phyloP scores from a whole-genome alignment of 2,329 filamentous ascomycete genomes.

The Huntiella abstrusa region DNA sequence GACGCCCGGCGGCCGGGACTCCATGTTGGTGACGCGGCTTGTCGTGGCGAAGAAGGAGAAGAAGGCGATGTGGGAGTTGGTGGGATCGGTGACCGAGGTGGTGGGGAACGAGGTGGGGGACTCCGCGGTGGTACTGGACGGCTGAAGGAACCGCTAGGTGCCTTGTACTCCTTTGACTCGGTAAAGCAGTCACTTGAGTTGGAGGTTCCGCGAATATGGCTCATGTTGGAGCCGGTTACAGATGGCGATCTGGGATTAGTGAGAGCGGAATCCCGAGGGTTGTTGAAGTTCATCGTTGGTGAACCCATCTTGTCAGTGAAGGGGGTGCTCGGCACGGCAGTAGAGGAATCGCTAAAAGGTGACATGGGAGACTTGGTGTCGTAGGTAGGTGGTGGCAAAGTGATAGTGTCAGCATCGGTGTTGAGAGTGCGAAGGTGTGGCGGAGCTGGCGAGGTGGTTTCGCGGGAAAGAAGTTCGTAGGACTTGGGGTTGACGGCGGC shows the following conservation, averaged over 20 bases:
- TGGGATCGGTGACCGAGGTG: neutral
- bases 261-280: neutral
- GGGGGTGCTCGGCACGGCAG: neutral
- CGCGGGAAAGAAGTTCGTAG: constrained; percentile 63
- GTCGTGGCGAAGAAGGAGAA: neutral
- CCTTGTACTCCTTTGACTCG: constrained; percentile 33
- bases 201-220: too few relatives aligned
- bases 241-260: constrained; percentile 18
- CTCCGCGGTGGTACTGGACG: neutral
- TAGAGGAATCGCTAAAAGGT: neutral
- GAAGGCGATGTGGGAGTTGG: constrained; percentile 1
- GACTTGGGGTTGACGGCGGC: constrained; percentile 50
- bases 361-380: constrained; percentile 3
- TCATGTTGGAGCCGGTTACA: constrained; percentile 15
- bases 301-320: constrained; percentile 10
- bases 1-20: constrained; percentile 12
- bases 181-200: constrained; percentile 30
- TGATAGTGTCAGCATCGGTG: neutral
- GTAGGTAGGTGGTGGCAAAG: neutral
- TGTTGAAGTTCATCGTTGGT: neutral
- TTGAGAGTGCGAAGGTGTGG: constrained; percentile 18
- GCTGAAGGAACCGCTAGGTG: constrained; percentile 36
- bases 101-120: neutral
- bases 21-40: neutral
- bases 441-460: constrained; percentile 36